phyloP scores from a whole-genome alignment of 192 early-diverging fungal genomes.

The Gaertneriomyces sp. region DNA sequence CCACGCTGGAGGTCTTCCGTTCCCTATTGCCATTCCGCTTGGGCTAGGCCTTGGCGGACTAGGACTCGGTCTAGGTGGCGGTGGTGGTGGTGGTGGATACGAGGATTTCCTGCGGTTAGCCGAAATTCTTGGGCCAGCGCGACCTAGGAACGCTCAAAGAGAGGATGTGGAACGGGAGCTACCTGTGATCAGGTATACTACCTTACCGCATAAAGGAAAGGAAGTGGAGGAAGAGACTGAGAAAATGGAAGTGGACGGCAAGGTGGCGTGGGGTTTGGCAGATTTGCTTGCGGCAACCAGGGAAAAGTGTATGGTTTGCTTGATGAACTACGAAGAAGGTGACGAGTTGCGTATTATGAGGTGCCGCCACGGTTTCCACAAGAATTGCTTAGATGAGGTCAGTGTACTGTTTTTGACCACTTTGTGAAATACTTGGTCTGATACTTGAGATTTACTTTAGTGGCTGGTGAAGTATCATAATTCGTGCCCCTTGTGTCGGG shows the following conservation, averaged over 20 bases:
- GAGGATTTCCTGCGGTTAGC: slow-evolving; percentile 40
- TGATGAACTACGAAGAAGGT: slow-evolving; percentile 41
- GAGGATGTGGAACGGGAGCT: slow-evolving; percentile 42
- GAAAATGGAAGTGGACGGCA: slow-evolving; percentile 15
- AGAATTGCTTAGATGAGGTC: slow-evolving; percentile 43
- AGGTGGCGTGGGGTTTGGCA: slow-evolving; percentile 19
- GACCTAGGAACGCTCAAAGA: slow-evolving; percentile 35
- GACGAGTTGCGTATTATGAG: slow-evolving; percentile 44
- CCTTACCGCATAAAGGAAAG: slow-evolving; percentile 2
- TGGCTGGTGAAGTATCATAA: slow-evolving; percentile 43
- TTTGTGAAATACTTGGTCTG: not conserved
- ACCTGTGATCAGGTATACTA: slow-evolving; percentile 19
- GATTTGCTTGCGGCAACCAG: slow-evolving; percentile 35
- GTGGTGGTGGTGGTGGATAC: slow-evolving; percentile 30
- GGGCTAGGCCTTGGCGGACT: not conserved
- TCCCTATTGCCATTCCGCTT: not conserved
- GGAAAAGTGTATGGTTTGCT: slow-evolving; percentile 50
- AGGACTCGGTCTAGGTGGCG: slow-evolving; percentile 3
- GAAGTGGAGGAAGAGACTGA: slow-evolving; percentile 5
- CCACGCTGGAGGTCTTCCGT: not conserved
- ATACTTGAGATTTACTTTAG: slow-evolving; percentile 9
- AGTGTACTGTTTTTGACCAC: not conserved
- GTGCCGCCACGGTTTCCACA: slow-evolving; percentile 50
- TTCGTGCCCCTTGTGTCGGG: slow-evolving; percentile 44
- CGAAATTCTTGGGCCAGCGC: slow-evolving; percentile 45